Percentiles rank a stretch among this genome's conserved stretches.
phyloP scores from a whole-genome alignment of 768 basidiomycete species.

The Amanita subjunquillea region DNA sequence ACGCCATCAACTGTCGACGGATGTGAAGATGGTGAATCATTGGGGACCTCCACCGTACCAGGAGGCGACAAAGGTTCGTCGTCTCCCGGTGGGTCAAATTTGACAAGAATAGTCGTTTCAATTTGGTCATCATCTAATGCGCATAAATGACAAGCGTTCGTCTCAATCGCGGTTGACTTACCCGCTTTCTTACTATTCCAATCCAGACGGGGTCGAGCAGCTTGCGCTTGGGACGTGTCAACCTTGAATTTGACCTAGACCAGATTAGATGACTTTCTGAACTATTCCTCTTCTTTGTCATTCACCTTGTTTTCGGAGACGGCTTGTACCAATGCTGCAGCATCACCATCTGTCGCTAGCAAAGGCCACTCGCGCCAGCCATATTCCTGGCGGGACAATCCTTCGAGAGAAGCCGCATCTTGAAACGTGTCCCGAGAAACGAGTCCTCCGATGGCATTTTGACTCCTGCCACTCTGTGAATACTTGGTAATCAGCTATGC shows the following conservation, averaged over 20 bases:
- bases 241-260: conserved; percentile 62
- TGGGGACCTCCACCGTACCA: conserved; percentile 10
- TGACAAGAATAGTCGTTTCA: conserved; percentile 54
- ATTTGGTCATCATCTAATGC: conserved; percentile 72
- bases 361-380: conserved; percentile 74
- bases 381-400: conserved; percentile 36
- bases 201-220: conserved; percentile 47
- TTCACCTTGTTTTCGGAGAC: conserved; percentile 70
- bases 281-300: conserved; percentile 1
- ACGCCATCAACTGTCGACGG: conserved; percentile 30
- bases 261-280: background rate
- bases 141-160: background rate
- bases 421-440: conserved; percentile 56
- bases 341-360: conserved; percentile 71
- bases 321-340: conserved; percentile 66
- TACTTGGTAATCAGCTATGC: background rate
- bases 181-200: conserved; percentile 91
- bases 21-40: conserved; percentile 21
- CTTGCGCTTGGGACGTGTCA: conserved; percentile 51
- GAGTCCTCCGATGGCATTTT: conserved; percentile 54
- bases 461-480: conserved; percentile 36
- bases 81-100: conserved; percentile 13
- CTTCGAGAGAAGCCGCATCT: conserved; percentile 60
- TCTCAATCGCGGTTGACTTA: conserved; percentile 17
- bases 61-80: conserved; percentile 11